These are phyloP conservation scores for Stephania cephalantha DNA, from an alignment of 164 flowering plant genomes.

Conservation along the genomic window DNA sequence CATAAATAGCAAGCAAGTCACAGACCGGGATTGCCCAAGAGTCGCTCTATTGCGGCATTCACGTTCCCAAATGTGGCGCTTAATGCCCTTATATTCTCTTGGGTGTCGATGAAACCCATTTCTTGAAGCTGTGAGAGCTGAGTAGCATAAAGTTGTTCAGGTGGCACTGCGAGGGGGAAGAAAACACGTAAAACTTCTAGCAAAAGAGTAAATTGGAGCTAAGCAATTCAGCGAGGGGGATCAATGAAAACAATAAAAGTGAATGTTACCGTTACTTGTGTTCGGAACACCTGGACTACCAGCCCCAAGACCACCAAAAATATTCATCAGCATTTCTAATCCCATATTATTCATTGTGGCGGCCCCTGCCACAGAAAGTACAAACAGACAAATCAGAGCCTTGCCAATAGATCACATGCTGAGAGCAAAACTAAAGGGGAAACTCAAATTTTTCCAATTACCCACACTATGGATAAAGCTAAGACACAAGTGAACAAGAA, in stretches of 20 bases:
- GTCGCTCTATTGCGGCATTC: slow-evolving; percentile 97
- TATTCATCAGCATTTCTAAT: slow-evolving; percentile 52
- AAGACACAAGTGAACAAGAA: not conserved
- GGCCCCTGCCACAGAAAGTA: slow-evolving; percentile 21
- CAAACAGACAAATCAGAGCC: not conserved
- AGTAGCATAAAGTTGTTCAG: slow-evolving; percentile 86
- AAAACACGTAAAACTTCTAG: slow-evolving; percentile 7
- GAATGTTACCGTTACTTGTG: slow-evolving; percentile 32
- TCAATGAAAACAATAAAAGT: not conserved
- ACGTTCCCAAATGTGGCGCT: slow-evolving; percentile 87
- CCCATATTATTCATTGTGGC: slow-evolving; percentile 34
- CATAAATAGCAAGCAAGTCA: slow-evolving; percentile 15
- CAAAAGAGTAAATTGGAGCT: not conserved
- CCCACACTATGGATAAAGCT: not conserved
- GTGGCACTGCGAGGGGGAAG: slow-evolving; percentile 53
- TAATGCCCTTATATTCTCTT: slow-evolving; percentile 85
- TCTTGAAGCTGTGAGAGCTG: slow-evolving; percentile 92
- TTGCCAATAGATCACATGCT: not conserved
- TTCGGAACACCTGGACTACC: slow-evolving; percentile 35
- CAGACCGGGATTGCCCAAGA: slow-evolving; percentile 67
- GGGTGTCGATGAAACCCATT: slow-evolving; percentile 95
- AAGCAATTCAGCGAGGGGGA: not conserved
- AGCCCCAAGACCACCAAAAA: slow-evolving; percentile 59
- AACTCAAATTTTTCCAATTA: not conserved
- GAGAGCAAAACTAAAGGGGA: not conserved